phyloP scores from a whole-genome alignment of 768 basidiomycete species.

The Russula brevipes region DNA sequence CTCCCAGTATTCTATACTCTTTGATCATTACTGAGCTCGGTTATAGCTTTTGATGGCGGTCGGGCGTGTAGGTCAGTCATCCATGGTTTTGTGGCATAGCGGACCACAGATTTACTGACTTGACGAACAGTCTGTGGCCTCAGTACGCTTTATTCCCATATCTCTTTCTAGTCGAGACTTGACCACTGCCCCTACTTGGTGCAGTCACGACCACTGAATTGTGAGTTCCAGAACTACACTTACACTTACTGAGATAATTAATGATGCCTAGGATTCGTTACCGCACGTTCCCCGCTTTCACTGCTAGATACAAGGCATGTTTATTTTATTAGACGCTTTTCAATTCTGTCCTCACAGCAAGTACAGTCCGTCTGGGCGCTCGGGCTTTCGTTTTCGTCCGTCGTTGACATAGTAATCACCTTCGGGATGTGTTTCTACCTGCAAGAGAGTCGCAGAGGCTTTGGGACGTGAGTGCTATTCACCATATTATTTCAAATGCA shows the following conservation, averaged over 20 bases:
- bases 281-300: slow-evolving; percentile 13
- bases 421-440: slow-evolving; percentile 24
- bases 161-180: not conserved
- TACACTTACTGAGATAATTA: not conserved
- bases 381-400: slow-evolving; percentile 22
- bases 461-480: slow-evolving; percentile 19
- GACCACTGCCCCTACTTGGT: not conserved
- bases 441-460: slow-evolving; percentile 23
- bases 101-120: not conserved
- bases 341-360: not conserved
- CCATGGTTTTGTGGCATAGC: not conserved
- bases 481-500: not conserved
- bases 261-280: slow-evolving; percentile 8
- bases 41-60: slow-evolving; percentile 10
- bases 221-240: slow-evolving; percentile 1
- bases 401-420: slow-evolving; percentile 23
- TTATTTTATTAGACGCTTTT: not conserved
- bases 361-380: slow-evolving; percentile 23
- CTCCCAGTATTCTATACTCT: not conserved
- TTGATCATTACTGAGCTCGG: not conserved
- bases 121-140: slow-evolving; percentile 16
- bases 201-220: slow-evolving; percentile 18
- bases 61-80: slow-evolving; percentile 18
- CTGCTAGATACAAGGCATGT: slow-evolving; percentile 4
- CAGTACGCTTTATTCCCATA: slow-evolving; percentile 6